Evolutionary conservation across 371 early-diverging fungal genomes (phyloP).

Genomic region (Funneliformis caledonium): DNA sequence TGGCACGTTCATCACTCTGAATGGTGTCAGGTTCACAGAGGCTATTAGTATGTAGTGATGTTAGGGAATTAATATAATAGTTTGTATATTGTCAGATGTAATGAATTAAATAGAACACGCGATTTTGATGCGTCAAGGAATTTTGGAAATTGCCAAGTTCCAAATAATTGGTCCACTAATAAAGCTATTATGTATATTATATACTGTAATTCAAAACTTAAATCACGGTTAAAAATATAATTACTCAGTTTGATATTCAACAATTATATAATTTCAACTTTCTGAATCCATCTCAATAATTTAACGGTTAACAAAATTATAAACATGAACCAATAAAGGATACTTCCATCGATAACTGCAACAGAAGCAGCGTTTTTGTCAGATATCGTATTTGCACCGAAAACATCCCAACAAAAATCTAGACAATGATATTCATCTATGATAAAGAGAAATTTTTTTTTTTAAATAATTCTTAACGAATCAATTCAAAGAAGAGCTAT

Average conservation of each 20-base stretch:
- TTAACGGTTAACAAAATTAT: neutral
- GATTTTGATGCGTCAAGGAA: too few relatives aligned
- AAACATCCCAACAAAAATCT: constrained; percentile 61
- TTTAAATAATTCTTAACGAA: too few relatives aligned
- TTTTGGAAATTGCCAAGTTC: too few relatives aligned
- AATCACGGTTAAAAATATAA: too few relatives aligned
- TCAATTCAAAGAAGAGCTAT: too few relatives aligned
- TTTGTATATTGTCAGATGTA: neutral
- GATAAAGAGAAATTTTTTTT: constrained; percentile 24
- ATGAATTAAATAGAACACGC: neutral
- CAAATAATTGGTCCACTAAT: too few relatives aligned
- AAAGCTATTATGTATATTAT: too few relatives aligned
- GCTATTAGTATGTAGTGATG: constrained; percentile 38
- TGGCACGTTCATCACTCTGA: constrained; percentile 85
- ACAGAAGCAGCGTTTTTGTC: constrained; percentile 67
- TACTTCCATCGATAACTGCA: constrained; percentile 80
- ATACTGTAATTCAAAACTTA: too few relatives aligned
- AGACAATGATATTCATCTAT: constrained; percentile 62
- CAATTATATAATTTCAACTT: neutral
- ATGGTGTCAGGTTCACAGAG: constrained; percentile 81
- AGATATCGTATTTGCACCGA: constrained; percentile 58
- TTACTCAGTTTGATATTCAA: too few relatives aligned
- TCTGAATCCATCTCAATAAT: neutral
- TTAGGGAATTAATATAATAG: constrained; percentile 7
- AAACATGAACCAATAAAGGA: constrained; percentile 31